Conservation (phyloP, 306 rosid genomes). For the Medicago ruthenica region DNA sequence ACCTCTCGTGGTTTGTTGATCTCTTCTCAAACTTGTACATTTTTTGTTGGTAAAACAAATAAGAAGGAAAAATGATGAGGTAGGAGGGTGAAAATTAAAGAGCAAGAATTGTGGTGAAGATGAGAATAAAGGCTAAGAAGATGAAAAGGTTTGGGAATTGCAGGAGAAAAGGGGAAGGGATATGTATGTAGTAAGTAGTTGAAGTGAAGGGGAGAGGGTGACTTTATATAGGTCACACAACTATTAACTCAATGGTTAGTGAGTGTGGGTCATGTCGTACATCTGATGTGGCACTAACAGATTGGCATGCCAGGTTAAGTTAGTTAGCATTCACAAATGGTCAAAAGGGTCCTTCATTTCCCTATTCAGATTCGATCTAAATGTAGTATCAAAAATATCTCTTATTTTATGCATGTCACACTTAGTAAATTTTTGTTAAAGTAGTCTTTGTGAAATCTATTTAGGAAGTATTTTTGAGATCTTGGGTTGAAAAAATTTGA, state of each 20-base stretch:
- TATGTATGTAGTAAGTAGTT: background rate
- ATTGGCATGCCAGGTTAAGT: background rate
- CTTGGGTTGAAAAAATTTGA: no score
- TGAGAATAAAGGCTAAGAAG: no score
- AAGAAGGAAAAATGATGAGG: background rate
- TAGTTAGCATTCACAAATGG: background rate
- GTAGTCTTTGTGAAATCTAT: no score
- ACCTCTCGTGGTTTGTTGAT: conserved; percentile 42
- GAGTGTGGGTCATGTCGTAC: conserved; percentile 3
- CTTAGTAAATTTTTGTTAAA: no score
- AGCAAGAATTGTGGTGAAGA: no score
- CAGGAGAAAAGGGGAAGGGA: background rate
- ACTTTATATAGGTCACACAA: conserved; percentile 3
- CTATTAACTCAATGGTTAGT: background rate
- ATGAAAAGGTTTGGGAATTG: background rate
- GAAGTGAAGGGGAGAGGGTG: background rate
- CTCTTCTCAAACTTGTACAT: conserved; percentile 57
- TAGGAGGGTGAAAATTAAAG: background rate
- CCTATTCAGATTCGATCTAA: no score
- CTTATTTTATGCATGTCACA: no score
- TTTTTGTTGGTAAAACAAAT: background rate
- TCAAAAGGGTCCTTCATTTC: no score
- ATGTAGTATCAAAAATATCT: no score
- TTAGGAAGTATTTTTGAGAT: no score
- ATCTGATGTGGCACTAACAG: background rate